phyloP scores from a whole-genome alignment of 441 rosid genomes.

The Syzygium malaccense region DNA sequence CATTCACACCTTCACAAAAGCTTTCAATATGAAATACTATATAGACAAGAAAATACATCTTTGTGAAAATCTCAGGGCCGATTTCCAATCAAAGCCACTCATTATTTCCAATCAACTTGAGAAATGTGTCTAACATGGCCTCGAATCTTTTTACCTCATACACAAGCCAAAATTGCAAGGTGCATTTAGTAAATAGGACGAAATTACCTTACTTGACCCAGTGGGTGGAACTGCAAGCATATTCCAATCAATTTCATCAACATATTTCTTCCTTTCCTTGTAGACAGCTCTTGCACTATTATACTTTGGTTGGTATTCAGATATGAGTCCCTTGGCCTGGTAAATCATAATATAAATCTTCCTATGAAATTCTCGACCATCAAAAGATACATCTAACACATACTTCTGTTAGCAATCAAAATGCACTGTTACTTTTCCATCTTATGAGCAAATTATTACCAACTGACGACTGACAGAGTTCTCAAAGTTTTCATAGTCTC shows the following conservation, averaged over 20 bases:
- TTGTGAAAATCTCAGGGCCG: background rate
- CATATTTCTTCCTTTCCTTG: conserved; percentile 86
- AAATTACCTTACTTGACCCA: conserved; percentile 62
- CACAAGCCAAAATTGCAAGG: background rate
- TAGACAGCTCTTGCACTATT: conserved; percentile 94
- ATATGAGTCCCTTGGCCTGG: conserved; percentile 91
- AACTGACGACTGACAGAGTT: conserved; percentile 90
- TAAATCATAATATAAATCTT: background rate
- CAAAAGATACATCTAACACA: background rate
- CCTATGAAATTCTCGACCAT: background rate
- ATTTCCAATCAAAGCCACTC: background rate
- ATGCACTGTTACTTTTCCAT: background rate
- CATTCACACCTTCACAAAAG: background rate
- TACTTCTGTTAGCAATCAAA: background rate
- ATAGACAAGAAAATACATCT: background rate
- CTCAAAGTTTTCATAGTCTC: conserved; percentile 89
- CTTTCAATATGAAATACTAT: background rate
- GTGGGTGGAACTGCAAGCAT: conserved; percentile 90
- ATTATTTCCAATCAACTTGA: background rate
- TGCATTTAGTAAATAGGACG: conserved; percentile 5
- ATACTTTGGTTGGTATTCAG: conserved; percentile 89
- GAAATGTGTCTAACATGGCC: background rate
- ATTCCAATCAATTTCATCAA: conserved; percentile 94
- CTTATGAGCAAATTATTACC: conserved; percentile 32
- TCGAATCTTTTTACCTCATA: background rate